Evolutionary conservation across 2,329 filamentous ascomycete species (phyloP).

Genomic region (Colletotrichum destructivum): DNA sequence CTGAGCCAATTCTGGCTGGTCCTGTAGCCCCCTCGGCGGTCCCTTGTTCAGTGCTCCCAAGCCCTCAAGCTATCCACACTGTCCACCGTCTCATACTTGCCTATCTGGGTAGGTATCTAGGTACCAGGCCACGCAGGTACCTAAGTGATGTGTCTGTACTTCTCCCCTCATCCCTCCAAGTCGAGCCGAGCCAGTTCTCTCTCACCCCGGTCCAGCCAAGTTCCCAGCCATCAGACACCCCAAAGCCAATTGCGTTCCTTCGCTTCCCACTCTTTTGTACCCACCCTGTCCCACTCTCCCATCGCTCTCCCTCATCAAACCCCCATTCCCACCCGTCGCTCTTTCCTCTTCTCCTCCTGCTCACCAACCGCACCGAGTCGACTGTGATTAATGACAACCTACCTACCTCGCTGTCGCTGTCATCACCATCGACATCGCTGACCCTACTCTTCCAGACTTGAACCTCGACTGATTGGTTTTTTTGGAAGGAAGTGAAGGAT

Average conservation of each 20-base stretch:
- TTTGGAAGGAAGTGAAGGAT: background rate
- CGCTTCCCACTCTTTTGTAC: conserved; percentile 34
- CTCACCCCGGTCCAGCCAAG: conserved; percentile 25
- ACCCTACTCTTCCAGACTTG: background rate
- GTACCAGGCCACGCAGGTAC: too few species aligned
- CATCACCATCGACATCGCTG: conserved; percentile 14
- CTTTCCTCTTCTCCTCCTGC: background rate
- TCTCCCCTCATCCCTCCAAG: background rate
- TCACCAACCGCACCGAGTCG: conserved; percentile 20
- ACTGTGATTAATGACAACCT: conserved; percentile 20
- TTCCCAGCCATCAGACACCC: conserved; percentile 39
- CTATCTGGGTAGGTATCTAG: too few species aligned
- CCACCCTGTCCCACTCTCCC: conserved; percentile 36
- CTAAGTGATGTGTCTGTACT: background rate
- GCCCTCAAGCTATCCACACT: conserved; percentile 10
- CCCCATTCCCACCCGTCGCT: conserved; percentile 28
- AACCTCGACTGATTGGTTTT: background rate
- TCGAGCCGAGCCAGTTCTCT: conserved; percentile 18
- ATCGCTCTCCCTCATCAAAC: conserved; percentile 34
- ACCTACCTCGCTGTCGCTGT: conserved; percentile 12
- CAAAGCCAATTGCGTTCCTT: conserved; percentile 42
- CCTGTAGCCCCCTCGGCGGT: background rate
- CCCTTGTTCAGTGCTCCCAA: conserved; percentile 5
- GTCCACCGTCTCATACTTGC: background rate
- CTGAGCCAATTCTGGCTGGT: conserved; percentile 16